phyloP scores from a whole-genome alignment of 257 asterid genomes.

The Gynochthodes officinalis region DNA sequence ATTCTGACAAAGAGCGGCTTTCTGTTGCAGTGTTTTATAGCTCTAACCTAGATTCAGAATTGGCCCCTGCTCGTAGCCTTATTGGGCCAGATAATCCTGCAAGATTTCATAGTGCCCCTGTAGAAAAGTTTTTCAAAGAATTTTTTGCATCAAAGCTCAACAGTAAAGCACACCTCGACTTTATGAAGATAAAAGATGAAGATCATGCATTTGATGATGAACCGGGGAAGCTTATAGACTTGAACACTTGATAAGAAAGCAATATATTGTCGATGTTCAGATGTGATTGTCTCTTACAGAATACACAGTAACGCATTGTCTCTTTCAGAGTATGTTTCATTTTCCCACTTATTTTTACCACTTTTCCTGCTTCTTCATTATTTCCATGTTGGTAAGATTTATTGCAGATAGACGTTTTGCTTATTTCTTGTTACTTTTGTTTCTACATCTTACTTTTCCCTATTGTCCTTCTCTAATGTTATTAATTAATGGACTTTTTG shows the following conservation, averaged over 20 bases:
- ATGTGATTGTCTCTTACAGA: background rate
- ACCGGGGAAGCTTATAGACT: background rate
- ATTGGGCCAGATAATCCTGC: constrained; percentile 35
- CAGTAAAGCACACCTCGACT: constrained; percentile 46
- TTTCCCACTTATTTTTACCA: background rate
- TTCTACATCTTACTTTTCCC: no score
- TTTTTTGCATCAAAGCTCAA: constrained; percentile 42
- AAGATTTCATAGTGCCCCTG: constrained; percentile 27
- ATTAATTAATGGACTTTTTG: no score
- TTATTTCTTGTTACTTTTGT: no score
- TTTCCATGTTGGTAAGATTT: no score
- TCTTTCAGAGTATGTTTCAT: background rate
- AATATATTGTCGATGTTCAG: background rate
- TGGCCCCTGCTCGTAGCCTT: constrained; percentile 53
- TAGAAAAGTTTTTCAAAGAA: constrained; percentile 33
- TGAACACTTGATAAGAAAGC: background rate
- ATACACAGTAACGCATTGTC: background rate
- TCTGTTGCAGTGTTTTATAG: constrained; percentile 53
- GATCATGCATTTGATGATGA: background rate
- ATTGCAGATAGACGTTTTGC: no score
- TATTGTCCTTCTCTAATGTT: no score
- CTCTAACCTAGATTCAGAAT: constrained; percentile 34
- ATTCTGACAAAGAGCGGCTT: constrained; percentile 39
- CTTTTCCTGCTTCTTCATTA: no score
- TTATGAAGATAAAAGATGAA: constrained; percentile 31